Evolutionary conservation across 2,329 filamentous ascomycete species (phyloP).

Genomic region (Fusarium tuaranense): DNA sequence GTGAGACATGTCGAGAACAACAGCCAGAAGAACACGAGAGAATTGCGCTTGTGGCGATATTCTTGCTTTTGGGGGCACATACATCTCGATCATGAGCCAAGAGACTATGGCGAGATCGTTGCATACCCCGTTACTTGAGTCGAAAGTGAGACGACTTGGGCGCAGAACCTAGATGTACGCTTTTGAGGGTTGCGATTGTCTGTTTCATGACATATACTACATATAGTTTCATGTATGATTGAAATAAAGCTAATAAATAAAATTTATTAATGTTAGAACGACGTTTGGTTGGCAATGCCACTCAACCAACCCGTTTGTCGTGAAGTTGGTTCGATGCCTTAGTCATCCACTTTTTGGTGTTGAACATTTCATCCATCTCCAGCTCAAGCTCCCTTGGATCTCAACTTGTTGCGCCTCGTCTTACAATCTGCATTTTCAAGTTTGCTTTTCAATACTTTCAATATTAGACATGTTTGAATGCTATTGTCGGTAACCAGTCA

Average conservation of each 20-base stretch:
- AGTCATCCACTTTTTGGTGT: constrained; percentile 39
- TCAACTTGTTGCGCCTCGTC: neutral
- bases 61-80: neutral
- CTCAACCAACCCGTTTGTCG: neutral
- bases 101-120: neutral
- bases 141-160: neutral
- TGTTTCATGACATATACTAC: neutral
- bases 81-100: neutral
- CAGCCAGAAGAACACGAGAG: neutral
- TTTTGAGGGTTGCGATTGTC: neutral
- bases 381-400: neutral
- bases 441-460: neutral
- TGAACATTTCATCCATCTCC: constrained; percentile 27
- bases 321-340: constrained; percentile 18
- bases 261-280: neutral
- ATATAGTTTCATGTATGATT: constrained; percentile 8
- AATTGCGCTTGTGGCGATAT: neutral
- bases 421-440: neutral
- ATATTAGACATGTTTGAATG: neutral
- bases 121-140: neutral
- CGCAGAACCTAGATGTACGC: neutral
- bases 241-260: constrained; percentile 10
- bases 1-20: neutral
- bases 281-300: neutral
- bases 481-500: neutral